Evolutionary conservation across 2,329 filamentous ascomycete species (phyloP).

Genomic region (Verruconis gallopava): DNA sequence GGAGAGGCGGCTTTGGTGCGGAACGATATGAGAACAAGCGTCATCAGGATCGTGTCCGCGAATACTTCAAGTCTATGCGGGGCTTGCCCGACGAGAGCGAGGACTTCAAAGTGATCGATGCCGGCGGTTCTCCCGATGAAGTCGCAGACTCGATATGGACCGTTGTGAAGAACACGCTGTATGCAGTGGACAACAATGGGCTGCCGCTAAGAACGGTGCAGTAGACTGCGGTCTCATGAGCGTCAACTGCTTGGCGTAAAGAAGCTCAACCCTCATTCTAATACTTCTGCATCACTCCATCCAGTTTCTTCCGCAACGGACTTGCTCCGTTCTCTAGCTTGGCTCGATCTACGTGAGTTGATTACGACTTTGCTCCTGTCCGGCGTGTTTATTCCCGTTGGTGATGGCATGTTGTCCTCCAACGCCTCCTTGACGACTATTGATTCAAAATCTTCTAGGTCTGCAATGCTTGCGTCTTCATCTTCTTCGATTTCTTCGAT

Average conservation of each 20-base stretch:
- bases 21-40: constrained; percentile 79
- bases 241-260: too few relatives aligned
- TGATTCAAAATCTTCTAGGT: background rate
- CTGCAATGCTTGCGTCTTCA: constrained; percentile 6
- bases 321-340: too few relatives aligned
- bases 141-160: constrained; percentile 30
- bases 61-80: constrained; percentile 51
- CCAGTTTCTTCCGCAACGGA: too few relatives aligned
- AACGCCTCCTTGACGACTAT: constrained; percentile 1
- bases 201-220: too few relatives aligned
- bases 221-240: too few relatives aligned
- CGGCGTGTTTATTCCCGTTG: background rate
- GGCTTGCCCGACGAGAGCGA: constrained; percentile 32
- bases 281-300: too few relatives aligned
- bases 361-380: too few relatives aligned
- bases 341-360: too few relatives aligned
- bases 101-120: constrained; percentile 43
- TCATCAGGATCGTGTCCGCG: constrained; percentile 69
- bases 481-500: constrained; percentile 13
- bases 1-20: constrained; percentile 72
- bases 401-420: background rate
- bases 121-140: constrained; percentile 36
- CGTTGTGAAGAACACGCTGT: too few relatives aligned
- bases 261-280: too few relatives aligned
- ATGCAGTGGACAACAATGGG: too few relatives aligned